Conservation (phyloP, 2,329 filamentous ascomycete species). For the Hypoxylon sp. region DNA sequence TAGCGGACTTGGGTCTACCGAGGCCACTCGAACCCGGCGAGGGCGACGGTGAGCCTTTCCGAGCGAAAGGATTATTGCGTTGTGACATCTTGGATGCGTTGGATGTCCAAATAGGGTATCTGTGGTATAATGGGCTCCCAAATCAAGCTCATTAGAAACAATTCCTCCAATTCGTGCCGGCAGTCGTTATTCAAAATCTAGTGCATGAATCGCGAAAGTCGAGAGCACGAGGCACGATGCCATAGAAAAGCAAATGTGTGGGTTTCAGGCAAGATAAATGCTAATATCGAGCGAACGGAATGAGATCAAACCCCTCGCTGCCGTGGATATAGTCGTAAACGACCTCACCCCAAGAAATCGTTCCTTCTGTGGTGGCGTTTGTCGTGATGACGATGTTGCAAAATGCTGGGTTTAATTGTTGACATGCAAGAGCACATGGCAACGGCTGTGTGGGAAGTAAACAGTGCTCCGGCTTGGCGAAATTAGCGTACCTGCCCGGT, state of each 20-base stretch:
- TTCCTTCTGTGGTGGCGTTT: conserved; percentile 26
- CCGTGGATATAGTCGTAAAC: conserved; percentile 3
- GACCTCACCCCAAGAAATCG: conserved; percentile 6
- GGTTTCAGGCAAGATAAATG: conserved; percentile 18
- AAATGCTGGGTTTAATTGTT: conserved; percentile 45
- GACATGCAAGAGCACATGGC: conserved; percentile 47
- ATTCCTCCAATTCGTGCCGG: conserved; percentile 16
- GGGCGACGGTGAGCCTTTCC: conserved; percentile 77
- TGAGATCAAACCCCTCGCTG: conserved; percentile 18
- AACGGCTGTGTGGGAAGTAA: conserved; percentile 45
- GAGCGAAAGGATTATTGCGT: conserved; percentile 85
- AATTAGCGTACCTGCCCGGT: conserved; percentile 10
- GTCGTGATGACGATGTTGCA: conserved; percentile 31
- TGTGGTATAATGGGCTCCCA: conserved; percentile 16
- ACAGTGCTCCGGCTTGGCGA: conserved; percentile 37
- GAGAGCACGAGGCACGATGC: conserved; percentile 42
- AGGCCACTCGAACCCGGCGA: conserved; percentile 66
- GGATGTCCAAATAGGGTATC: conserved; percentile 63
- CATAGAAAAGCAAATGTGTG: conserved; percentile 47
- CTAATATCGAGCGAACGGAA: conserved; percentile 18
- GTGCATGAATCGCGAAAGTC: conserved; percentile 30
- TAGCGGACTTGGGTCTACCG: conserved; percentile 80
- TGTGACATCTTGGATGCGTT: conserved; percentile 74
- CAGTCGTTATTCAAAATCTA: conserved; percentile 27
- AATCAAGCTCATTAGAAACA: conserved; percentile 36